Base-by-base conservation (phyloP, 2,329 filamentous ascomycete species). In the Fusarium pseudocircinatum region DNA sequence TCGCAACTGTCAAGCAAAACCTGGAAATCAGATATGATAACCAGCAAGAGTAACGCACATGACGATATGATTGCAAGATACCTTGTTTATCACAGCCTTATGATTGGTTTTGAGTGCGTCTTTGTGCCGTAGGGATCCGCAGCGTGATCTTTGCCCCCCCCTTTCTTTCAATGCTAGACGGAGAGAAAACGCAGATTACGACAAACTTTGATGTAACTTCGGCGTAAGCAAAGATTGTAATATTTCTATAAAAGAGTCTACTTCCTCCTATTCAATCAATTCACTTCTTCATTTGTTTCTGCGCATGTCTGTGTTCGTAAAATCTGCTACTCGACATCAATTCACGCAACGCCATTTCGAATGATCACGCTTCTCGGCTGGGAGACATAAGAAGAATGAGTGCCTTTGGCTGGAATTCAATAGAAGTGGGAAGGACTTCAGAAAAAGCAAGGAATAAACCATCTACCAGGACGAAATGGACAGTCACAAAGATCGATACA, bases 121-220 rank as follows among this genome's bases (percentile, higher is more conserved):
- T 4, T 50, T 24, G 30, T 15, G 11, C 15, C 7, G 7, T 20
- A 24, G 7, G 15, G 11, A 50, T 50, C 47, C 11, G 11, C 22
- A 14, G 5, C 22, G 7, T 32, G 22, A 9, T 4, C 47, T 18
- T 34, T 7, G n/a, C 4, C 4, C 8, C 46, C 15, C 30, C 7
- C 4, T 20, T 24, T 50, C 22, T 7, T 49, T 18, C 2, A 10
- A 32, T 24, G 1, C 22, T 12, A 7, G 26, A 11, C 6, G 14
- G 0, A 5, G 2, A 10, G 2, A 7, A n/a, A 16, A 30, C 0
- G 15, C 16, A 34, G 6, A 18, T 18, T n/a, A 13, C 15, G 11
- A 11, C 13, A 24, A 49, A 12, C 3, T 34, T 34, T 50, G 22
- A 32, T 7, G 11, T 18, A 24, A 49, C 0, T 13, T 8, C 7